Conservation (phyloP, 2,329 filamentous ascomycete species). For the Claviceps sp. region DNA sequence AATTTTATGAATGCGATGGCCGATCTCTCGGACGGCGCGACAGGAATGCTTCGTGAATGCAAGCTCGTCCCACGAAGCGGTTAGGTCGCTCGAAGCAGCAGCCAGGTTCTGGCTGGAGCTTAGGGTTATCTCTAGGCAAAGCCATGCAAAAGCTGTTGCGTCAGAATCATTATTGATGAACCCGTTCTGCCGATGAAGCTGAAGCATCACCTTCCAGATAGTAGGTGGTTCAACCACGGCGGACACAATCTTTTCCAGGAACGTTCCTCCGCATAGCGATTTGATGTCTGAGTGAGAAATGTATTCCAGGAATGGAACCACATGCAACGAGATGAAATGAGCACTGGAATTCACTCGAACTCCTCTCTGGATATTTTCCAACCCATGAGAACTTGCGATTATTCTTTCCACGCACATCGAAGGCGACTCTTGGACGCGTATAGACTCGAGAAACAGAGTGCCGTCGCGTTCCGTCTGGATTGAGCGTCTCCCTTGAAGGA, state of each 20-base stretch:
- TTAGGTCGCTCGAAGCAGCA: neutral
- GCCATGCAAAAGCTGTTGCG: slow-evolving; percentile 6
- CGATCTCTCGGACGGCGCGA: slow-evolving; percentile 13
- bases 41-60: slow-evolving; percentile 14
- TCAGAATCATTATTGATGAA: neutral
- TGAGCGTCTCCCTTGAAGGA: neutral
- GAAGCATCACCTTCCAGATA: neutral
- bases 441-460: neutral
- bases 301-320: neutral
- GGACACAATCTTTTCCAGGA: neutral
- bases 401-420: neutral
- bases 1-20: slow-evolving; percentile 26
- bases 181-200: neutral
- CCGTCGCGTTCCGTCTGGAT: neutral
- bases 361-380: neutral
- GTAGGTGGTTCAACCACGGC: neutral
- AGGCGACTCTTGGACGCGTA: neutral
- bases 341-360: neutral
- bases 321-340: neutral
- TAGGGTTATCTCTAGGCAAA: slow-evolving; percentile 8
- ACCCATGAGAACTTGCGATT: neutral
- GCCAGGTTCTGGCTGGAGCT: neutral
- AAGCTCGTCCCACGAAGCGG: slow-evolving; percentile 11
- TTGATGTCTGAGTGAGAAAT: neutral
- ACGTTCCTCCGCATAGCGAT: neutral